Evolutionary conservation across 441 rosid genomes (phyloP).

Genomic region (Raphanus hybrid): DNA sequence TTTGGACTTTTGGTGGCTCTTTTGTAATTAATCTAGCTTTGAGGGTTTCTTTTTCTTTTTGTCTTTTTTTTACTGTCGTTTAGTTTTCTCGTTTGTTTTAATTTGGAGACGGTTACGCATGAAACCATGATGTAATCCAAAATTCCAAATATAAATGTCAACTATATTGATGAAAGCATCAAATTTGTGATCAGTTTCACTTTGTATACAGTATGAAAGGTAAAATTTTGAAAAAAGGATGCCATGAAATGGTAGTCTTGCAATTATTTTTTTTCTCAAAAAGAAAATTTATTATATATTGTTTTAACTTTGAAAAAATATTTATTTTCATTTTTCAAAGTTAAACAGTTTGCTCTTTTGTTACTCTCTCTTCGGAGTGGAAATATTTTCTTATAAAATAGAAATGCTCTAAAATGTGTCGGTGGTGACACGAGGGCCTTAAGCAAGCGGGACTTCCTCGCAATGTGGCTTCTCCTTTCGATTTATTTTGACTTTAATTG

Average conservation of each 20-base stretch:
- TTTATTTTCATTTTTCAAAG: no score
- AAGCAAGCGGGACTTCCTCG: slow-evolving; percentile 33
- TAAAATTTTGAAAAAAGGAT: not conserved
- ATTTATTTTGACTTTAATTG: slow-evolving; percentile 3
- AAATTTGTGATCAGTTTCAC: not conserved
- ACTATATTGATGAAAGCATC: not conserved
- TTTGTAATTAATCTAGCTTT: slow-evolving; percentile 40
- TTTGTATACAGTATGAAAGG: not conserved
- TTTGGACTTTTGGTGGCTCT: slow-evolving; percentile 16
- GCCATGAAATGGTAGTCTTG: no score
- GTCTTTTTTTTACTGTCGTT: slow-evolving; percentile 10
- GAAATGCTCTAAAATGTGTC: slow-evolving; percentile 25
- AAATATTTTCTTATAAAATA: not conserved
- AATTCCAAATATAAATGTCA: slow-evolving; percentile 17
- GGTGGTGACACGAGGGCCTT: slow-evolving; percentile 37
- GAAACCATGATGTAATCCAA: slow-evolving; percentile 23
- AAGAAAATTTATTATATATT: no score
- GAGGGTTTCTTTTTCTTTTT: not conserved
- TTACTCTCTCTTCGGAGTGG: no score
- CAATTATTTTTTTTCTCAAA: no score
- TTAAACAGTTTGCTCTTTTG: no score
- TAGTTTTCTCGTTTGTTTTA: slow-evolving; percentile 26
- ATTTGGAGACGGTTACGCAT: slow-evolving; percentile 32
- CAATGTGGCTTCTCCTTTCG: slow-evolving; percentile 32
- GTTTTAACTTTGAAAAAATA: no score